A percentile compares a stretch with the other conserved stretches of the same genome.
These are phyloP conservation scores for Talaromyces piceae DNA, from an alignment of 2,329 filamentous ascomycete genomes.

Conservation along the genomic window DNA sequence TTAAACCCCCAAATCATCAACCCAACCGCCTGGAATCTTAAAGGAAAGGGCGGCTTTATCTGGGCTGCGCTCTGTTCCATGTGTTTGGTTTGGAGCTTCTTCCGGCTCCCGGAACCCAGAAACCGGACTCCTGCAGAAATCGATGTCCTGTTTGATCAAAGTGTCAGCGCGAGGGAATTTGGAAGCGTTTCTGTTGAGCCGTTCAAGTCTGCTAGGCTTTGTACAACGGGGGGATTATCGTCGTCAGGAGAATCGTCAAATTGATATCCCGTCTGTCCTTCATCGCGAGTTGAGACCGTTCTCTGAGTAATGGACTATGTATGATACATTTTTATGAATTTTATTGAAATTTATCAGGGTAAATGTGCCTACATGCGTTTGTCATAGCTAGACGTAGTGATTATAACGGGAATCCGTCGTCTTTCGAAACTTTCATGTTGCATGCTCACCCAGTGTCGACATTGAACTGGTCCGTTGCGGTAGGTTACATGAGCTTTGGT, in stretches of 20 bases:
- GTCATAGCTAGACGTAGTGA: too few species aligned
- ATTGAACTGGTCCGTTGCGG: too few species aligned
- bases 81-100: constrained; percentile 33
- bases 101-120: constrained; percentile 35
- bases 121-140: constrained; percentile 36
- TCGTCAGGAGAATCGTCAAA: background rate
- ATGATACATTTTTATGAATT: too few species aligned
- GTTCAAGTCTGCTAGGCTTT: constrained; percentile 26
- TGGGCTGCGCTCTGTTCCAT: constrained; percentile 31
- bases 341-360: too few species aligned
- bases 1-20: constrained; percentile 28
- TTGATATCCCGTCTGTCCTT: too few species aligned
- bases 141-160: constrained; percentile 36
- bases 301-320: too few species aligned
- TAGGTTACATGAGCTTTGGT: too few species aligned
- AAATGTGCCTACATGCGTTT: too few species aligned
- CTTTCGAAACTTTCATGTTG: too few species aligned
- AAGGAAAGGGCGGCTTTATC: constrained; percentile 34
- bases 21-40: constrained; percentile 31
- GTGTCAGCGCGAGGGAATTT: constrained; percentile 26
- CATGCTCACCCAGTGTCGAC: too few species aligned
- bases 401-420: too few species aligned
- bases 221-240: background rate
- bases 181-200: background rate
- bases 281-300: too few species aligned